Evolutionary conservation across 1,139 yeast genomes (phyloP), one percentile per base, ranked within the genome.

Genomic region (Pichia terricola): DNA sequence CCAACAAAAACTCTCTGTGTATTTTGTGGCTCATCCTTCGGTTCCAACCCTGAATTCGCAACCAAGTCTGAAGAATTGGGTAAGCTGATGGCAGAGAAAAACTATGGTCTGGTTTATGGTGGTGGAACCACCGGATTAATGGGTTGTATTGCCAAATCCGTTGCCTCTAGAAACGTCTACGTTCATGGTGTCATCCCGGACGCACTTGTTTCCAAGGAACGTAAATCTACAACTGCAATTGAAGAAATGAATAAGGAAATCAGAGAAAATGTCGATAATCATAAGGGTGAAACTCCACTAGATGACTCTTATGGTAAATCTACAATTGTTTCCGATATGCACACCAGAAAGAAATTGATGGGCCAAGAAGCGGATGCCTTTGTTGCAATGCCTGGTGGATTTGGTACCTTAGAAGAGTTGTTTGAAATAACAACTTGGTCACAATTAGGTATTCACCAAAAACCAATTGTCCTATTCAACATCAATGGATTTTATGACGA

Each of bases 361-460:
- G 94, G 89, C 22, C 74, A 77, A 58, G 88, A 82, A 61, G 80
- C 94, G n/a, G 79, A 79, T 53, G 95, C 94, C 0, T 87, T 87
- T 61, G 76, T 87, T 42, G 95, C 95, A 1, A 70, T 87, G 65
- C 95, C 96, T 22, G 96, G 96, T 49, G 96, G 96, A 10, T 86
- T 80, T 61, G 96, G 95, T 44, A 86, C 95, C 4, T 67, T 86
- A 57, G 96, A 87, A 64, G 96, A 87, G 65, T 70, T 87, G 51
- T 80, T 87, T 80, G 95, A 87, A 66, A 82, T 86, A 45, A 82
- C 84, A 44, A 87, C 96, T 4, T 87, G 96, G 91, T 79, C 80
- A 49, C 96, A 87, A 67, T 71, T 87, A 56, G 91, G 88, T 37
- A 87, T 87, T 53, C 96, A 87, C 64, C 67, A 70, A 52, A 81